Percentiles rank a stretch among this genome's conserved stretches.
These are phyloP conservation scores for Debaryomyces psychrophilus DNA, from an alignment of 1,139 yeast species.

Conservation along the genomic window DNA sequence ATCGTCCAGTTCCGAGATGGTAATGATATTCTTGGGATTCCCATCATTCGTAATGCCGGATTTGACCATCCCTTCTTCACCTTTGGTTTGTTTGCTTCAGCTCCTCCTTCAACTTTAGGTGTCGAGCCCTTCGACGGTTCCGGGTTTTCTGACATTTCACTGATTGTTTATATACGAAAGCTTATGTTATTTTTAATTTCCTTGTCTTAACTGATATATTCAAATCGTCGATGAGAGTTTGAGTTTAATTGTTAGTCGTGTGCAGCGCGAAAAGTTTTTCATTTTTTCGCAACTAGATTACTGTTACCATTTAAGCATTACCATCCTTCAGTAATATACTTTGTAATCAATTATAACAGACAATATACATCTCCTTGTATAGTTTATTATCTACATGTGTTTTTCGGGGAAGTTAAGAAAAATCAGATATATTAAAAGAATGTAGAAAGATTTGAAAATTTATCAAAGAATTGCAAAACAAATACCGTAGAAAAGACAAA, in stretches of 20 bases:
- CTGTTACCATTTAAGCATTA: no score
- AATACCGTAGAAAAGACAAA: no score
- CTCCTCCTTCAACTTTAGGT: constrained; percentile 1
- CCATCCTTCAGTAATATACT: no score
- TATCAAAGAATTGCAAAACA: no score
- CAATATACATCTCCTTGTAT: no score
- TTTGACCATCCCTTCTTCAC: constrained; percentile 64
- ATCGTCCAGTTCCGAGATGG: constrained; percentile 95
- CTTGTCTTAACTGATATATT: not conserved
- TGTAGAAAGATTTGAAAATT: no score
- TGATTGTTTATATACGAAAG: not conserved
- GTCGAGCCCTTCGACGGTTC: constrained; percentile 1
- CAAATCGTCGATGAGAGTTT: constrained; percentile 1
- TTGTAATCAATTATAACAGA: no score
- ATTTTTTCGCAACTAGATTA: not conserved
- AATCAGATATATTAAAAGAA: not conserved
- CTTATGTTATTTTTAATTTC: not conserved
- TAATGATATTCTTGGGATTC: constrained; percentile 71
- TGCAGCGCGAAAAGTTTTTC: not conserved
- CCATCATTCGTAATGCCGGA: constrained; percentile 89
- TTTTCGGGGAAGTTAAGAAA: no score
- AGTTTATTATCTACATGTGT: no score
- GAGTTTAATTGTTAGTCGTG: not conserved
- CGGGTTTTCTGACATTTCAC: constrained; percentile 4
- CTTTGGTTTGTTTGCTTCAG: constrained; percentile 8